Conservation (phyloP, 345 rosid genomes). For the Eucalyptus polyanthemos region DNA sequence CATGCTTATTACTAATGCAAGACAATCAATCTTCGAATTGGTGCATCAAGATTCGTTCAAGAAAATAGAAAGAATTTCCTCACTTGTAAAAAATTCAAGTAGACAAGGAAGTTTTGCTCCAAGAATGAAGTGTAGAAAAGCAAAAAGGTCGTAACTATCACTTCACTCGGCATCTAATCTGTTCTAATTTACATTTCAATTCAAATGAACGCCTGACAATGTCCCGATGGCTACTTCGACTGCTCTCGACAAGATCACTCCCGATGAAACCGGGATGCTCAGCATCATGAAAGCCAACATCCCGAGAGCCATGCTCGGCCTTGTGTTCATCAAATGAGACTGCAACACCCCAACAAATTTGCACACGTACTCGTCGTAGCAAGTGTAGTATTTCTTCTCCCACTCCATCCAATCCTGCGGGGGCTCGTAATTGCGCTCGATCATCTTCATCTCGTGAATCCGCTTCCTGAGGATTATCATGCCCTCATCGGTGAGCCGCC, state of each 20-base stretch:
- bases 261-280: conserved; percentile 7
- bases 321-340: conserved; percentile 19
- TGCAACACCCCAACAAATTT: conserved; percentile 19
- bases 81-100: neutral
- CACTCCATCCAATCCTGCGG: conserved; percentile 35
- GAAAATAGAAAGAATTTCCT: neutral
- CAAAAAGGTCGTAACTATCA: neutral
- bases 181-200: neutral
- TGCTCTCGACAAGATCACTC: neutral
- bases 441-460: conserved; percentile 18
- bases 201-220: neutral
- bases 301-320: conserved; percentile 36
- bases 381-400: conserved; percentile 21
- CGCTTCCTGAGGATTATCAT: conserved; percentile 26
- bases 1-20: neutral
- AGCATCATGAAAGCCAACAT: conserved; percentile 1
- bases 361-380: conserved; percentile 13
- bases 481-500: conserved; percentile 11
- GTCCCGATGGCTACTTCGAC: neutral
- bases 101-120: neutral
- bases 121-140: neutral
- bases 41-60: neutral
- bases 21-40: neutral
- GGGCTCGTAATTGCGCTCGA: conserved; percentile 14
- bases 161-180: neutral